These are phyloP conservation scores for Ogataea methylovora DNA, from an alignment of 805 yeast species.

Conservation along the genomic window DNA sequence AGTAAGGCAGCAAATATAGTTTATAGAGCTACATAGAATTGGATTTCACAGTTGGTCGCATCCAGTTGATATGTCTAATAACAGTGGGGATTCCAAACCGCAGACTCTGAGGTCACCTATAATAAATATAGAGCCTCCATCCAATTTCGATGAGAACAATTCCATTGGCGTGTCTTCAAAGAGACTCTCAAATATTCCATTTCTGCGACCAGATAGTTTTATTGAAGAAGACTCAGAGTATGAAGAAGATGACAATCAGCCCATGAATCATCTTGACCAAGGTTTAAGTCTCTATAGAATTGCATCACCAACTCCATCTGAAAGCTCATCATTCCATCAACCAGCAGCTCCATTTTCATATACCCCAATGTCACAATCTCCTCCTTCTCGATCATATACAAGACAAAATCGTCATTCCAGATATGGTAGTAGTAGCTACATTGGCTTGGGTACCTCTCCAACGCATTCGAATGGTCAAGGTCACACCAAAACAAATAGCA, in stretches of 20 bases:
- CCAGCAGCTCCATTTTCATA: neutral
- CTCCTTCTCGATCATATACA: neutral
- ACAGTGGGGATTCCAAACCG: no score
- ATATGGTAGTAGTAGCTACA: neutral
- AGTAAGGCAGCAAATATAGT: no score
- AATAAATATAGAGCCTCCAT: no score
- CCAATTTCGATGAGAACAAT: no score
- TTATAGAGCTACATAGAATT: no score
- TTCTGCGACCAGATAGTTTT: constrained; percentile 12
- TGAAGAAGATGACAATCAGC: constrained; percentile 3
- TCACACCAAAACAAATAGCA: constrained; percentile 12
- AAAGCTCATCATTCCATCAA: neutral
- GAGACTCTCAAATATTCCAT: constrained; percentile 4
- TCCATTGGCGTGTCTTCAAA: no score
- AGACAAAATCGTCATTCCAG: constrained; percentile 3
- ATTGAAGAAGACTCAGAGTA: constrained; percentile 11
- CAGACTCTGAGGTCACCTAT: no score
- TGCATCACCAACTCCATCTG: constrained; percentile 3
- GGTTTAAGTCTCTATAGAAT: constrained; percentile 2
- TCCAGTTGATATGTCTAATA: no score
- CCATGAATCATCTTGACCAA: constrained; percentile 3
- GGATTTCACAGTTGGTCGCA: no score
- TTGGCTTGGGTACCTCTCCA: no score
- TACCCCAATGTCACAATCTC: neutral
- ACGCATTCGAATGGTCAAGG: neutral